Base-by-base conservation (phyloP, 225 moss, liverwort and hornwort genomes). In the Lunularia cruciata region DNA sequence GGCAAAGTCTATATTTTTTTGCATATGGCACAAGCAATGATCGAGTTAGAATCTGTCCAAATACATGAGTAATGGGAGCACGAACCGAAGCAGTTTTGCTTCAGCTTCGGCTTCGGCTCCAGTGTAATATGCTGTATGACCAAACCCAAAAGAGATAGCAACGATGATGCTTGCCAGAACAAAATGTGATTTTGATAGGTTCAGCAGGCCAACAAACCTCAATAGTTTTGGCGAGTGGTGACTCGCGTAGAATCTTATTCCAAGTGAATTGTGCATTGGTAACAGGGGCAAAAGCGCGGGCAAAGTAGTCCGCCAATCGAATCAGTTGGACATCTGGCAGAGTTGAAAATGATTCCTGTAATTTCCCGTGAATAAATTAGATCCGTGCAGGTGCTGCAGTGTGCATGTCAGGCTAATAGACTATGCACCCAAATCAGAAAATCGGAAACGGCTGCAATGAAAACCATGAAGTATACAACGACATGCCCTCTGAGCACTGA, bases 251-350 rank as follows among this genome's bases (percentile, higher is more conserved):
- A 18, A 89, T 81, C 75, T 88, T 99, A 53, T 91, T 89, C 98
- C 98, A 99, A 1, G 86, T 75, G 57, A 99, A 99, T 47, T 93
- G 85, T 3, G 89, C 84, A 68, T 81, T 86, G 47, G 89, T 78
- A 60, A 99, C 90, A 60, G 88, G 72, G 60, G 81, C 72, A 69
- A 93, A 93, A 15, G 86, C 89, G 53, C 83, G 89, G 2, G 82
- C 89, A 45, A 93, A 99, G 59, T 80, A 99, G 63, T 99, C 98
- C 46, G 98, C 98, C 76, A 91, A 93, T 58, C 93, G 85, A 72
- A 88, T 79, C 37, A 99, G 82, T 80, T 93, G 98, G 32, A 89
- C 77, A 74, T 99, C 88, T 14, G 93, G 93, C 52, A 76, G 75
- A 31, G 83, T 75, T 72, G 83, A 83, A 34, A 91, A 99, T 26